Evolutionary conservation across 345 rosid genomes (phyloP), one percentile per base, ranked within the genome.

Genomic region (Murraya paniculata): DNA sequence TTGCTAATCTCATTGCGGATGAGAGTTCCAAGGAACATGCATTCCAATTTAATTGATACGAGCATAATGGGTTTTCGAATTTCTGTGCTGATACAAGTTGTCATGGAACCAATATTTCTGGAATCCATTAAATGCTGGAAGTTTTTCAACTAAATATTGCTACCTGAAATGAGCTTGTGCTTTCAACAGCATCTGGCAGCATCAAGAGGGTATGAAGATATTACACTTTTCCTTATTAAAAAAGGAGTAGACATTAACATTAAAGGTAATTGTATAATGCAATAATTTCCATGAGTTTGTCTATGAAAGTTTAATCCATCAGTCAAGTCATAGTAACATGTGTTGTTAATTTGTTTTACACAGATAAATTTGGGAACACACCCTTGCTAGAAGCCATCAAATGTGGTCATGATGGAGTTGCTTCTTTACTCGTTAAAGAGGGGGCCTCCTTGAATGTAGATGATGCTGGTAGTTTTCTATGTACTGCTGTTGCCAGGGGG

Each of bases 371-470:
- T 55, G 98, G 98, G 80, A 91, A 89, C 78, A 85, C 98, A 1
- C 95, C 98, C 53, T 88, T 94, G 77, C 81, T 92, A 31, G 99
- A 96, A 85, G 97, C 98, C n/a, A 84, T 91, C 78, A 96, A 86
- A 81, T 83, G 85, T 75, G 98, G 97, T 39, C 88, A 93, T 1
- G 94, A 91, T 45, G 83, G 78, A 77, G 81, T 93, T 78, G 87
- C 91, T 64, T 79, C 89, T 74, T 81, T 94, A 61, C 94, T 97
- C 59, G 83, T 84, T 21, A 73, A 83, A 81, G 89, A 89, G 84
- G 95, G 98, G 27, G 98, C 98, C 73, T 83, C 85, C 9, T 83
- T 91, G 82, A 77, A 85, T 64, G 50, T 94, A 71, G 92, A 92
- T 68, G 89, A 97, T 85, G 85, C 98, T 5, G 98, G 99, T 56